Conservation (phyloP, 2,329 filamentous ascomycete genomes). For the Paraphaeosphaeria sporulosa region DNA sequence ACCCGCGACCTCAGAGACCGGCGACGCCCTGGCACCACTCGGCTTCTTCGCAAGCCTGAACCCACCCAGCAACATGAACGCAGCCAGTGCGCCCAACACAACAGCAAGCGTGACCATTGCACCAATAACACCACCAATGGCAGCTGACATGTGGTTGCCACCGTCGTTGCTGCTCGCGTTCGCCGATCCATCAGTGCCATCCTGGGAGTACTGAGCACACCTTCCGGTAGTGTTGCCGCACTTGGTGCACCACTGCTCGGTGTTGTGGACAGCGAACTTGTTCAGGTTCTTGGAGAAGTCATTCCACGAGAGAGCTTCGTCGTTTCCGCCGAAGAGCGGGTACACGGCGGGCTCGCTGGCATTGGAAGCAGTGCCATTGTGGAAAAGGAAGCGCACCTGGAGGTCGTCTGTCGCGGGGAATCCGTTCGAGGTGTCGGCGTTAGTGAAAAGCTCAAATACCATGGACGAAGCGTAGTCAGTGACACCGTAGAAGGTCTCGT, state of each 20-base stretch:
- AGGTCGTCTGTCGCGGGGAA: conserved; percentile 60
- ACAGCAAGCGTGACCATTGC: conserved; percentile 73
- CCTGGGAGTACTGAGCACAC: conserved; percentile 62
- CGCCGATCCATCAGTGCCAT: conserved; percentile 24
- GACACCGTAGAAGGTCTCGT: conserved; percentile 74
- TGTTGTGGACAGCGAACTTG: conserved; percentile 71
- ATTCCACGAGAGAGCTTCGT: conserved; percentile 68
- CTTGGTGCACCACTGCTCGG: conserved; percentile 73
- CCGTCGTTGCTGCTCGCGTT: conserved; percentile 23
- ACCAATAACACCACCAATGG: conserved; percentile 82
- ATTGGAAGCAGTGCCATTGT: conserved; percentile 65
- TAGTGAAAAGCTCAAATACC: conserved; percentile 75
- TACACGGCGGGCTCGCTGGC: conserved; percentile 59
- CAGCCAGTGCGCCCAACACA: conserved; percentile 62
- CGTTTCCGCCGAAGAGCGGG: conserved; percentile 66
- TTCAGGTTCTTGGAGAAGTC: conserved; percentile 71
- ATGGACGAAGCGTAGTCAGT: conserved; percentile 86
- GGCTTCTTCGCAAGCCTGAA: conserved; percentile 65
- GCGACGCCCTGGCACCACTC: not conserved
- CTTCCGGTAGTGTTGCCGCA: conserved; percentile 76
- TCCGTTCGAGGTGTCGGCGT: conserved; percentile 44
- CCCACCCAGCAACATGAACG: conserved; percentile 63
- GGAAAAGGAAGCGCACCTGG: conserved; percentile 68
- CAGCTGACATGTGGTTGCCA: conserved; percentile 65
- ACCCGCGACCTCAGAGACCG: not conserved